Percentiles rank a stretch among this genome's conserved stretches.
These are phyloP conservation scores for Saccharomycopsis schoenii DNA, from an alignment of 805 yeast genomes.

Conservation along the genomic window DNA sequence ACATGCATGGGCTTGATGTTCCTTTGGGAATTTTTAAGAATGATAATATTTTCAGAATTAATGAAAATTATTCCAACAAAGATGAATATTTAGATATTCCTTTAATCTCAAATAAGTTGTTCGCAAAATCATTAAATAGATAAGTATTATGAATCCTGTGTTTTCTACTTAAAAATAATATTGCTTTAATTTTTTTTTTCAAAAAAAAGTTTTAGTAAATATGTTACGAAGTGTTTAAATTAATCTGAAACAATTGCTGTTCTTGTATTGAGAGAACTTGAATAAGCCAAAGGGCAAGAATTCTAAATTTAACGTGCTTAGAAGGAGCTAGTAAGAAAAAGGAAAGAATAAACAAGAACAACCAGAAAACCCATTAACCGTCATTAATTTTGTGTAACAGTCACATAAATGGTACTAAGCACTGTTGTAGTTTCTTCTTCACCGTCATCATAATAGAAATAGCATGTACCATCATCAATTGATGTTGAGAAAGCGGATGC, in stretches of 20 bases:
- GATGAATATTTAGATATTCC: not conserved
- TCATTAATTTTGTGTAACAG: conserved; percentile 6
- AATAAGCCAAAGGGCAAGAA: too few relatives aligned
- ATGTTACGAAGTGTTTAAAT: not conserved
- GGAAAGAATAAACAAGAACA: not conserved
- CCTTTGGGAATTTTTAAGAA: not conserved
- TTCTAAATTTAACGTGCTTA: too few relatives aligned
- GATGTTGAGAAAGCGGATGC: conserved; percentile 8
- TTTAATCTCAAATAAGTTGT: not conserved
- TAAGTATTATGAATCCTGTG: not conserved
- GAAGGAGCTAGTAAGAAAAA: too few relatives aligned
- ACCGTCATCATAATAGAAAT: conserved; percentile 14
- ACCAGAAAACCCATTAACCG: not conserved
- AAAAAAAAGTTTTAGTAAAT: too few relatives aligned
- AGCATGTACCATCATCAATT: conserved; percentile 10
- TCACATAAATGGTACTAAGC: conserved; percentile 4
- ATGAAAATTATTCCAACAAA: not conserved
- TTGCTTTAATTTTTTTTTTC: too few relatives aligned
- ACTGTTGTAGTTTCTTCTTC: conserved; percentile 10
- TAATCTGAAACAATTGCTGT: not conserved
- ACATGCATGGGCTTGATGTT: not conserved
- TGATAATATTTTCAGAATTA: not conserved
- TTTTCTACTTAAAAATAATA: not conserved
- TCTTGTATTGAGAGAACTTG: too few relatives aligned
- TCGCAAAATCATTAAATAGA: not conserved